Conservation (phyloP, 306 rosid genomes). For the Ochetophila trinervis region DNA sequence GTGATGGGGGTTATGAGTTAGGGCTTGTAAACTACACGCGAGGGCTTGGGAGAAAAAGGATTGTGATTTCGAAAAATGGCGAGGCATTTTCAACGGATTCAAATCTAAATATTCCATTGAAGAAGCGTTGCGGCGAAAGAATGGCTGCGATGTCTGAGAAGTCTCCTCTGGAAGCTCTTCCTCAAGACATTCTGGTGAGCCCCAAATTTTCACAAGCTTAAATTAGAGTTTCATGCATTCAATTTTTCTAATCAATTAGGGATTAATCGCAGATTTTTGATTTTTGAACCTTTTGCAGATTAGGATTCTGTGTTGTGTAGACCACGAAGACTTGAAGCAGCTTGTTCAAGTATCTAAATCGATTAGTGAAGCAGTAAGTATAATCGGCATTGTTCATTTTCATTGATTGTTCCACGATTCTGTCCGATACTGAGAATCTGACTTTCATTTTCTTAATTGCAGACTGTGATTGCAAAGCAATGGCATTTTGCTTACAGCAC, state of each 20-base stretch:
- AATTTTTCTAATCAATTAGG: not conserved
- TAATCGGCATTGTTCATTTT: not conserved
- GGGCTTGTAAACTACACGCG: conserved; percentile 43
- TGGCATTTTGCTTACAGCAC: conserved; percentile 63
- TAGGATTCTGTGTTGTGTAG: conserved; percentile 55
- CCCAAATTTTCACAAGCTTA: not conserved
- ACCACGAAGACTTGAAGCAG: conserved; percentile 69
- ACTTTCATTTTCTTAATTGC: conserved; percentile 20
- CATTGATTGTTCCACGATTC: not conserved
- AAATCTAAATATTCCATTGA: conserved; percentile 35
- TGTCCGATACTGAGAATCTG: conserved; percentile 18
- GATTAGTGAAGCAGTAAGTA: conserved; percentile 58
- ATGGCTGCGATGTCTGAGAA: conserved; percentile 11
- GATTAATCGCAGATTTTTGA: not conserved
- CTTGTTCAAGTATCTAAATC: conserved; percentile 59
- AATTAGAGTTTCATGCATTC: not conserved
- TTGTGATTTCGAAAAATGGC: conserved; percentile 32
- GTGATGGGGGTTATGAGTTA: conserved; percentile 30
- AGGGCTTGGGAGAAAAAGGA: conserved; percentile 55
- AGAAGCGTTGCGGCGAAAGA: conserved; percentile 42
- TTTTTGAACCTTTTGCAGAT: conserved; percentile 43
- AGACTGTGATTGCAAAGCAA: conserved; percentile 52
- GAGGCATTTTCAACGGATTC: conserved; percentile 22
- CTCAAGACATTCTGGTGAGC: conserved; percentile 72
- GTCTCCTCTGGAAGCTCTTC: conserved; percentile 57